Base-by-base conservation (phyloP, 257 asterid genomes). In the Salvia hispanica region DNA sequence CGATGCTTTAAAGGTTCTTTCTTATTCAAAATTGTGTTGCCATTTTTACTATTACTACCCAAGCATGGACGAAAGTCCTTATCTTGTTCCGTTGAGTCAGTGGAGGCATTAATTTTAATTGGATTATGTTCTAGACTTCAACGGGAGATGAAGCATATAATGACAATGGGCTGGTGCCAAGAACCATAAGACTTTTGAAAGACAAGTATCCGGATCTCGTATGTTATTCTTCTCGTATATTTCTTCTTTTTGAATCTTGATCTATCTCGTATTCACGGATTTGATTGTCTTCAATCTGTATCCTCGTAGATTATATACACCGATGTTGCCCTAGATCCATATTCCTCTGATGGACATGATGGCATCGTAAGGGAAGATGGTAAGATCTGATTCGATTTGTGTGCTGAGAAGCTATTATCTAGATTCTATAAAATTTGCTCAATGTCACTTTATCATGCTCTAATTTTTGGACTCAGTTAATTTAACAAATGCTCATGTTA, bases 291-390 rank as follows among this genome's bases (percentile, higher is more conserved):
- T 69, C 36, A 6, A 57, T 39, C 18, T 21, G 34, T 64, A 54
- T 50, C 72, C 15, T 62, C 43, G 70, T 78, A 93, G 97, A 79
- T 88, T 68, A 85, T 93, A 70, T 93, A 90, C 70, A 93, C 99
- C 8, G 97, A 93, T 77, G 96, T 93, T 78, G 96, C 97, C 70
- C 77, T 93, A 70, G 97, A 93, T 84, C 97, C 97, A 57, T 90
- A 93, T 80, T 90, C 97, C 54, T 93, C 98, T 43, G 98, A 93
- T 61, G 98, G 98, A 59, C 98, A 93, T 76, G 98, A 93, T 73
- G 99, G 99, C 58, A 93, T 93, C 51, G 99, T 90, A 58, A 80
- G 99, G 75, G 99, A 93, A 83, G 99, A 93, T 72, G 99, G 99
- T 93, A 84, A 74, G 71, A 71, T 50, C 42, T 44, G 16, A 5